A percentile compares a stretch with the other conserved stretches of the same genome.
phyloP scores from a whole-genome alignment of 2,329 filamentous ascomycete genomes.

The Lizonia empirigonia region DNA sequence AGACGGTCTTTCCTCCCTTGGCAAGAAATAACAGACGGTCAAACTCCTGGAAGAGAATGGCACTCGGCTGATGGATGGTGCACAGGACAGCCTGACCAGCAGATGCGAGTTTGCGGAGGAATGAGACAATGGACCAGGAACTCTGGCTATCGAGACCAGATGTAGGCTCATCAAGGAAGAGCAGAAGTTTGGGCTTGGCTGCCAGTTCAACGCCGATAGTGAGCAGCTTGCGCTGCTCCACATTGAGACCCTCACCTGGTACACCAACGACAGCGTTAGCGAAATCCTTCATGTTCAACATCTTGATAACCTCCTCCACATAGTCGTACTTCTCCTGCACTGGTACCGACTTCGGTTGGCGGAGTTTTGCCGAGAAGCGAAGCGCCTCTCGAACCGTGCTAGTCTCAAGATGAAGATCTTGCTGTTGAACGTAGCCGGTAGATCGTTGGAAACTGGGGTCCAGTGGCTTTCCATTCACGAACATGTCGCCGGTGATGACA shows the following conservation, averaged over 20 bases:
- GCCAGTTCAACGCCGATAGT: slow-evolving; percentile 76
- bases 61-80: slow-evolving; percentile 55
- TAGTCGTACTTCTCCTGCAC: slow-evolving; percentile 65
- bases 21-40: slow-evolving; percentile 53
- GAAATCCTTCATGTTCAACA: slow-evolving; percentile 71
- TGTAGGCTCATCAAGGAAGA: slow-evolving; percentile 66
- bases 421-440: slow-evolving; percentile 49
- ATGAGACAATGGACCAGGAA: slow-evolving; percentile 67
- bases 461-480: slow-evolving; percentile 46
- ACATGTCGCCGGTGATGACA: slow-evolving; percentile 48
- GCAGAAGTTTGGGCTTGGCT: slow-evolving; percentile 67
- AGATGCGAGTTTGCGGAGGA: slow-evolving; percentile 65
- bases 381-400: slow-evolving; percentile 47
- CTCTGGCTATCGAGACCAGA: slow-evolving; percentile 63
- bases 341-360: slow-evolving; percentile 60
- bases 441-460: slow-evolving; percentile 46
- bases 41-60: slow-evolving; percentile 54
- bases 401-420: slow-evolving; percentile 49
- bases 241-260: slow-evolving; percentile 67
- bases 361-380: slow-evolving; percentile 44
- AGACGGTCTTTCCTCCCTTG: slow-evolving; percentile 53
- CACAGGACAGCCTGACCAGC: slow-evolving; percentile 54
- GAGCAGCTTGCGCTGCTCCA: slow-evolving; percentile 72
- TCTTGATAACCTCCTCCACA: slow-evolving; percentile 68
- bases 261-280: slow-evolving; percentile 69